Base-by-base conservation (phyloP, 768 basidiomycete species). In the Lactarius tabidus region DNA sequence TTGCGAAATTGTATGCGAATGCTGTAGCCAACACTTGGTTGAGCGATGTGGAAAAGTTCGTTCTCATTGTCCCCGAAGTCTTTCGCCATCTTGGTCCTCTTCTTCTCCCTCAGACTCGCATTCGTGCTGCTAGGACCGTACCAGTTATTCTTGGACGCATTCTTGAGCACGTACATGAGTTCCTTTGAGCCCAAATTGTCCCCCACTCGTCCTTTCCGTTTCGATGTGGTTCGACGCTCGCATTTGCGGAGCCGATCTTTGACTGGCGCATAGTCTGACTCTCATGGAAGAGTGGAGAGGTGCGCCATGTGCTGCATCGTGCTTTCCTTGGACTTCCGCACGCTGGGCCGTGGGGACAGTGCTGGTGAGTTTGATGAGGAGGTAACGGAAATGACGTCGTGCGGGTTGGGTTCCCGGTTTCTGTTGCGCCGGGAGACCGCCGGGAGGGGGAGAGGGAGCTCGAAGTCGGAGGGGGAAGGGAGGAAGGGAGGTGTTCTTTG, bases 101-200 rank as follows among this genome's bases (percentile, higher is more conserved):
- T 33, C 33, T 33, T 33, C 33, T 33, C 33, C 4, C 33, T 33
- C 33, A 8, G 8, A 4, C 33, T 8, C 33, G 33, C 8, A 29
- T 38, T 26, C 31, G 31, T 3, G 31, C 36, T 35, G 18, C 58
- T 20, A 14, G 31, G 17, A 26, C 31, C 36, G 1, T 28, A 28
- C 17, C 43, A 53, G 20, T 62, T 66, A 10, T 59, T 58, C 28
- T 41, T 43, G 29, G 67, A 66, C 14, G 65, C 65, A 26, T 35
- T 36, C 28, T 55, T 41, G 14, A 62, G 65, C 5, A 41, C 65
- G 1, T 52, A n/a, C 4, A 53, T 52, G 54, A 59, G 65, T 1
- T n/a, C 43, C 1, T 3, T 23, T 17, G 60, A 9, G 20, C 60
- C 48, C 14, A 43, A 26, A 17, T 67, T 62, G 31, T 62, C 57